A percentile compares a stretch with the other conserved stretches of the same genome.
phyloP scores from a whole-genome alignment of 305 asterid species.

The Stenogyne calaminthoides region DNA sequence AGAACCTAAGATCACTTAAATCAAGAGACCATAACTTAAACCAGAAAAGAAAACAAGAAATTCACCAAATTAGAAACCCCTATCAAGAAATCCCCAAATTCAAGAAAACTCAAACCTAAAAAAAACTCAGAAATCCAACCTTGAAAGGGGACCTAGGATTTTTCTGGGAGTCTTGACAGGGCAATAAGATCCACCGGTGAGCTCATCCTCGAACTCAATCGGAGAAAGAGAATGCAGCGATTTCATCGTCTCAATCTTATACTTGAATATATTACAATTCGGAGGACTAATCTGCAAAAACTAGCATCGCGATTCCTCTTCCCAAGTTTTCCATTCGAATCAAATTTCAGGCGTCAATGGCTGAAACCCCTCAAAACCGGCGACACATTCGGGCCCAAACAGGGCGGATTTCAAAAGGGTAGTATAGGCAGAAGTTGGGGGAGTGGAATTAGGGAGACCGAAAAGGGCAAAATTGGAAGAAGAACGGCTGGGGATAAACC shows the following conservation, averaged over 20 bases:
- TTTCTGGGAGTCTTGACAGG: slow-evolving; percentile 73
- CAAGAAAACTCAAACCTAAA: not conserved
- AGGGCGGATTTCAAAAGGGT: slow-evolving; percentile 66
- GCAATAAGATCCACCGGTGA: slow-evolving; percentile 56
- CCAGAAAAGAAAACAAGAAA: not conserved
- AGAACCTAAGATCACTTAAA: not conserved
- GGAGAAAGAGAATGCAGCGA: slow-evolving; percentile 59
- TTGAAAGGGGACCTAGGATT: slow-evolving; percentile 70
- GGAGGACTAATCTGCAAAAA: slow-evolving; percentile 47
- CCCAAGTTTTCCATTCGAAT: slow-evolving; percentile 30
- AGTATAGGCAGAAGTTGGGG: slow-evolving; percentile 47
- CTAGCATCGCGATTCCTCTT: slow-evolving; percentile 29
- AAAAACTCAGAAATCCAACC: slow-evolving; percentile 36
- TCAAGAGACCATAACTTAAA: slow-evolving; percentile 2
- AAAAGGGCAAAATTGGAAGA: slow-evolving; percentile 83
- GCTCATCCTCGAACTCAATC: slow-evolving; percentile 66
- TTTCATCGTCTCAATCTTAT: slow-evolving; percentile 66
- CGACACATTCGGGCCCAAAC: slow-evolving; percentile 58
- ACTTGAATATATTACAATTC: slow-evolving; percentile 78
- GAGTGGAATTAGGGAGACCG: slow-evolving; percentile 44
- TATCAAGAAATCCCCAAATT: not conserved
- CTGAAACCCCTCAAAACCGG: slow-evolving; percentile 35
- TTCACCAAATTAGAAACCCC: not conserved
- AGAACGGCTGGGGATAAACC: slow-evolving; percentile 81
- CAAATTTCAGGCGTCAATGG: slow-evolving; percentile 58